A percentile compares a stretch with the other conserved stretches of the same genome.
Conservation (phyloP, 2,329 filamentous ascomycete species). For the Neurospora sp. region DNA sequence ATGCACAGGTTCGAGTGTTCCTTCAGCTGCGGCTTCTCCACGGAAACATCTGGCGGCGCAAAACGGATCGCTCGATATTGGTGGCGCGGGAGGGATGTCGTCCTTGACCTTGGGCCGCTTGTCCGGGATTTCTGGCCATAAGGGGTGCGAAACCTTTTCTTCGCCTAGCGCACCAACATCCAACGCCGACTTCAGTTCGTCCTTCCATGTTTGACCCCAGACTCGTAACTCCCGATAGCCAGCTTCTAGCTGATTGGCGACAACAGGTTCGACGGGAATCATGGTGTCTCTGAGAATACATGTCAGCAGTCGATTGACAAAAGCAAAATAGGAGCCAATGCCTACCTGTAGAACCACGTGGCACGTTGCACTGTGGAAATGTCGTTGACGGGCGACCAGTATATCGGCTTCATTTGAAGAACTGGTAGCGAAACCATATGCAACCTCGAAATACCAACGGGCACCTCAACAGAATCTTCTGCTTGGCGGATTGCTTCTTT, state of each 20-base stretch:
- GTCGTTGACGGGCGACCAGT: slow-evolving; percentile 93
- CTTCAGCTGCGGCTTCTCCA: slow-evolving; percentile 49
- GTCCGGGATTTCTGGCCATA: slow-evolving; percentile 60
- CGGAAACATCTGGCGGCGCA: slow-evolving; percentile 51
- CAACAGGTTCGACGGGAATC: slow-evolving; percentile 72
- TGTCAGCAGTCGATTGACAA: slow-evolving; percentile 3
- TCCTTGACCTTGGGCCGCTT: slow-evolving; percentile 25
- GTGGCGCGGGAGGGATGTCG: slow-evolving; percentile 24
- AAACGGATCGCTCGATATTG: slow-evolving; percentile 44
- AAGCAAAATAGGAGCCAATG: background rate
- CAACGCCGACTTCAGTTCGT: slow-evolving; percentile 82
- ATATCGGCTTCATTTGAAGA: slow-evolving; percentile 89
- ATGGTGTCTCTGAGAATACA: slow-evolving; percentile 58
- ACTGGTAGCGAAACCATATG: slow-evolving; percentile 79
- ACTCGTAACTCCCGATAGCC: slow-evolving; percentile 79
- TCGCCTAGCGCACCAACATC: slow-evolving; percentile 85
- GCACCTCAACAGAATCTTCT: slow-evolving; percentile 45
- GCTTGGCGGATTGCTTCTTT: background rate
- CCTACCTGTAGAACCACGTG: slow-evolving; percentile 87
- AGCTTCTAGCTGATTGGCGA: slow-evolving; percentile 88
- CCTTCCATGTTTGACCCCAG: slow-evolving; percentile 86
- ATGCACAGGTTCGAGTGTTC: slow-evolving; percentile 34
- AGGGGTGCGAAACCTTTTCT: slow-evolving; percentile 74
- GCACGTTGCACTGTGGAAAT: slow-evolving; percentile 72
- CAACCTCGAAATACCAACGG: slow-evolving; percentile 81